Evolutionary conservation across 75 land plant species (phyloP).

Genomic region (Pinus tabuliformis): DNA sequence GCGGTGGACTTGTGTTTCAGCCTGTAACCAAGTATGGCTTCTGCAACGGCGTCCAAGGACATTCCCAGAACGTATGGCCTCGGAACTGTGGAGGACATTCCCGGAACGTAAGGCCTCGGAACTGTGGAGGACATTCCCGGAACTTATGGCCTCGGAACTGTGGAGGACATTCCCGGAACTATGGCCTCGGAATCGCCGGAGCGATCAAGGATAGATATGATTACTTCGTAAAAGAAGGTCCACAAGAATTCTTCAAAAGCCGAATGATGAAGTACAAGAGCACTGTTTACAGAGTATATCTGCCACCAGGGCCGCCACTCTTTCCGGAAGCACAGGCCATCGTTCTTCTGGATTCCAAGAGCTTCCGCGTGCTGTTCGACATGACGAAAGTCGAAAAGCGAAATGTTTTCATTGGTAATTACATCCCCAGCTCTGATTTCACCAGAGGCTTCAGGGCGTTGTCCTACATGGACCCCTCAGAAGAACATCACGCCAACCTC

Average conservation of each 20-base stretch:
- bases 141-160: constrained; percentile 30
- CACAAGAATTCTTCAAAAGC: constrained; percentile 40
- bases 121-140: constrained; percentile 37
- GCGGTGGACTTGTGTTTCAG: too few relatives aligned
- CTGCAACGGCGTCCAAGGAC: too few relatives aligned
- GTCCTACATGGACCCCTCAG: constrained; percentile 67
- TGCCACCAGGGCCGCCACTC: constrained; percentile 73
- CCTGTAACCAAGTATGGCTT: too few relatives aligned
- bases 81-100: too few relatives aligned
- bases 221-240: constrained; percentile 7
- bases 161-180: constrained; percentile 31
- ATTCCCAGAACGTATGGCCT: too few relatives aligned
- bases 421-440: constrained; percentile 63
- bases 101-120: too few relatives aligned
- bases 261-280: constrained; percentile 56
- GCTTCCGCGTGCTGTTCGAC: constrained; percentile 71
- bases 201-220: constrained; percentile 24
- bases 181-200: constrained; percentile 35
- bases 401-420: constrained; percentile 59
- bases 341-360: constrained; percentile 62
- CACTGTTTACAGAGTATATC: constrained; percentile 74
- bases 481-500: constrained; percentile 44
- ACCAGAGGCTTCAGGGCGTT: constrained; percentile 44
- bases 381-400: constrained; percentile 62
- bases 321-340: constrained; percentile 53